Base-by-base conservation (phyloP, 2,329 filamentous ascomycete species). In the Sphaerulina vaccinii region DNA sequence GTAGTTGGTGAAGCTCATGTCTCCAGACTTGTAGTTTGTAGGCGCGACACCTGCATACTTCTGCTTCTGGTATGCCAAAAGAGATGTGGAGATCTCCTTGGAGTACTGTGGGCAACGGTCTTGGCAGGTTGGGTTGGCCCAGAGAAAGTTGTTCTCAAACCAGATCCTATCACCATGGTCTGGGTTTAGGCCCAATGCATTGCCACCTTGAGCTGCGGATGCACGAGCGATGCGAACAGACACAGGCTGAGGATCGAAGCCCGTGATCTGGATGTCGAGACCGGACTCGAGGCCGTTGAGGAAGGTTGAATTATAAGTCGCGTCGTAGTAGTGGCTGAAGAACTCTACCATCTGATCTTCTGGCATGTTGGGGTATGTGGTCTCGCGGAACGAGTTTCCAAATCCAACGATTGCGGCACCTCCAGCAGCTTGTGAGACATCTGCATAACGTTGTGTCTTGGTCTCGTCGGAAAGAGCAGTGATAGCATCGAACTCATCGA, bases 121-220 rank as follows among this genome's bases (percentile, higher is more conserved):
- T n/a, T 58, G 49, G 44, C 59, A 61, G 13, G 43, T 9, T 15
- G 52, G 52, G 16, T 52, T 55, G 3, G 53, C 39, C 57, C 59
- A 61, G 16, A 58, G 41, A 19, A 60, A 43, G 13, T 58, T 52
- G 38, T 56, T 52, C 39, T 61, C 59, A 16, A 61, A 50, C 55
- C 55, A 61, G 18, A 60, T 54, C 0, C 57, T 35, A 22, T 61
- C 57, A 16, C 57, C 55, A 29, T 60, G 40, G 11, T 47, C 43
- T 2, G 57, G 46, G 15, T 58, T 47, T 6, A 61, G 51, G n/a
- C 49, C 53, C 2, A 60, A 37, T 18, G 49, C 51, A 21, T 60
- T 61, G 10, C 57, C 57, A 11, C 59, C 59, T 27, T 57, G 39
- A 7, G 29, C 38, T 24, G 46, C 33, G 1, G 56, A 59, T 10